A percentile compares a stretch with the other conserved stretches of the same genome.
Evolutionary conservation across 139 green algal species (phyloP).

Genomic region (Micractinium conductrix): DNA sequence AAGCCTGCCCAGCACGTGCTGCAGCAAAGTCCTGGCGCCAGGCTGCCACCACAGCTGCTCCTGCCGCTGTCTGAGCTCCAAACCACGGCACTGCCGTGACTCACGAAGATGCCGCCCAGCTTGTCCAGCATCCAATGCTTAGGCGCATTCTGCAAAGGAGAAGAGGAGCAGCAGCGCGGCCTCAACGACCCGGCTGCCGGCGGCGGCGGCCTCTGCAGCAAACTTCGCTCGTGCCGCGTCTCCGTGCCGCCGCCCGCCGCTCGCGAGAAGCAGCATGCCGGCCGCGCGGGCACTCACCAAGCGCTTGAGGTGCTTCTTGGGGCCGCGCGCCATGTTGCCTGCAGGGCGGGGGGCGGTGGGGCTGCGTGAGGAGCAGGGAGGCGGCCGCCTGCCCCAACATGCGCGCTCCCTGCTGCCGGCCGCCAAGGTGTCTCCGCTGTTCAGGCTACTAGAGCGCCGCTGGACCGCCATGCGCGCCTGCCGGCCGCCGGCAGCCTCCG

Average conservation of each 20-base stretch:
- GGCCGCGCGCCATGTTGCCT: slow-evolving; percentile 69
- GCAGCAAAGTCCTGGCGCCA: neutral
- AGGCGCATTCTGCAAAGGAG: slow-evolving; percentile 86
- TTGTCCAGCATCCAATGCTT: slow-evolving; percentile 99
- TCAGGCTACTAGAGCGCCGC: no score
- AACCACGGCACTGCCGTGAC: slow-evolving; percentile 33
- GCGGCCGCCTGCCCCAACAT: no score
- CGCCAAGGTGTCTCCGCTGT: no score
- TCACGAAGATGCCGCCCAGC: slow-evolving; percentile 98
- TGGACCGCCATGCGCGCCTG: no score
- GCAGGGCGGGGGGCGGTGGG: neutral
- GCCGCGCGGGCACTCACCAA: slow-evolving; percentile 21
- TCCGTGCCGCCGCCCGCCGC: neutral
- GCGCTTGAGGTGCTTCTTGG: slow-evolving; percentile 99
- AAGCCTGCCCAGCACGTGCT: neutral
- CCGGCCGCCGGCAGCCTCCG: no score
- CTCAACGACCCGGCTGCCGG: no score
- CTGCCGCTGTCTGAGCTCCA: neutral
- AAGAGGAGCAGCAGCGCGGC: neutral
- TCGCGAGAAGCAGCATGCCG: neutral
- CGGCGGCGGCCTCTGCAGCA: no score
- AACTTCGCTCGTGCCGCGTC: neutral
- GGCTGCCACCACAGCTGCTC: neutral
- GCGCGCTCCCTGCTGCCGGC: no score
- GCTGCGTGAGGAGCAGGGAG: no score